A percentile compares a stretch with the other conserved stretches of the same genome.
phyloP scores from a whole-genome alignment of 208 protist genomes.

The Trypanosoma mega region DNA sequence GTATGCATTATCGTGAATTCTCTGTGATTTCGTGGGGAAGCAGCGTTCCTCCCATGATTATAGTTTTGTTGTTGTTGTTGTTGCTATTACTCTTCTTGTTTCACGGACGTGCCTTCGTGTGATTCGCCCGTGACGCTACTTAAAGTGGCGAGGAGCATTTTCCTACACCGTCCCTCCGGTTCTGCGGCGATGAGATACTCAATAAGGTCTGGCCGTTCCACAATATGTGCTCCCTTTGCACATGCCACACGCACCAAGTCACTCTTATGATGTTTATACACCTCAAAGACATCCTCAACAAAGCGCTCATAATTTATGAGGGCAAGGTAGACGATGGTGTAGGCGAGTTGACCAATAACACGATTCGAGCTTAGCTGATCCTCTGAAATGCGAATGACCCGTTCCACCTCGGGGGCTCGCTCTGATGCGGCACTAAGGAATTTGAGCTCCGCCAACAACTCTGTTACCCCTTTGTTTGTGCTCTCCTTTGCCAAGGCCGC shows the following conservation, averaged over 20 bases:
- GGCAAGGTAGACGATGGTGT: constrained; percentile 89
- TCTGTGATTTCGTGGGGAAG: no score
- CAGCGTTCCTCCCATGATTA: neutral
- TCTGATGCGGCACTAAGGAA: constrained; percentile 69
- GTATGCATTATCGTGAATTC: no score
- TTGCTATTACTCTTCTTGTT: neutral
- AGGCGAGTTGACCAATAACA: constrained; percentile 85
- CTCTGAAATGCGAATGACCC: constrained; percentile 79
- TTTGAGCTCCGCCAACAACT: constrained; percentile 82
- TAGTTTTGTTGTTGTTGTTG: constrained; percentile 7
- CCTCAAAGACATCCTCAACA: constrained; percentile 76
- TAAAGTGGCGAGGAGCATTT: constrained; percentile 66
- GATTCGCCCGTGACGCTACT: neutral
- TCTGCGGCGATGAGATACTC: constrained; percentile 64
- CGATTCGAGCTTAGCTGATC: constrained; percentile 81
- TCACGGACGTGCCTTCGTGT: no score
- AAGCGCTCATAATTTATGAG: constrained; percentile 74
- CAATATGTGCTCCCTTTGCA: constrained; percentile 79
- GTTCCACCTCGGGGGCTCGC: constrained; percentile 73
- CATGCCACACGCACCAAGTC: constrained; percentile 87
- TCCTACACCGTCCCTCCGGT: constrained; percentile 71
- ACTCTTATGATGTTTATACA: constrained; percentile 69
- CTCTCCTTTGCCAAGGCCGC: constrained; percentile 67
- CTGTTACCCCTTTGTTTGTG: constrained; percentile 58
- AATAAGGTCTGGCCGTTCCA: constrained; percentile 70